Evolutionary conservation across 192 early-diverging fungal species (phyloP), one percentile per base, ranked within the genome.

Genomic region (Gryganskiella cystojenkinii): DNA sequence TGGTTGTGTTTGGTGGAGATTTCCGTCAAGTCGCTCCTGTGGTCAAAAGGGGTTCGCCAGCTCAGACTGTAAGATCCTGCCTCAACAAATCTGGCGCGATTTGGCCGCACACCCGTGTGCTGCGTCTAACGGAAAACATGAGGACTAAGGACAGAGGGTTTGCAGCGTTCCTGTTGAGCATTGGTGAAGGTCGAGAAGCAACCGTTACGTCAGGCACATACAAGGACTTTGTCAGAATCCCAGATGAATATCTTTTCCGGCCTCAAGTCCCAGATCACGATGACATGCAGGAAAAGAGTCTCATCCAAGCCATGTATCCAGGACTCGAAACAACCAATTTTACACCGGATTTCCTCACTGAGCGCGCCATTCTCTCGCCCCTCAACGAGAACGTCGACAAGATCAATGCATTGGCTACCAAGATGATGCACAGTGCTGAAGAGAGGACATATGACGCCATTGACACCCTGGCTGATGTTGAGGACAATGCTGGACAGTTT

Each of bases 1-100:
- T 58, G 0, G 44, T 80, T 31, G 40, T 78, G 31, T 71, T 81
- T 67, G 70, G 74, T 44, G 56, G 61, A 0, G 63, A 79, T 27
- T 82, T 82, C 57, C 31, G 70, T 5, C 66, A 79, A 46, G 57
- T 61, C 28, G 20, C 56, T 17, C 75, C 62, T 19, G 70, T 82
- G 14, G 58, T 82, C 51, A 43, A 33, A 24, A 13, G 27, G 13
- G 75, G 37, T 57, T 40, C 28, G 10, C 33, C 27, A 4, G 3
- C 27, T 22, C 47, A 79, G 20, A 70, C 69, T 37, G 54, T 63
- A 7, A 24, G 22, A 7, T 19, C 49, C 17, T 68, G 58, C 10
- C 35, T 67, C 3, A 75, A 75, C 7, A 9, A 9, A 9, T 40
- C 37, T n/a, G n/a, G n/a, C n/a, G 33, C 42, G 4, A 64, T 64